Evolutionary conservation across 169 alveolate genomes (phyloP), one percentile per base, ranked within the genome.

Genomic region (Theileria annulata): DNA sequence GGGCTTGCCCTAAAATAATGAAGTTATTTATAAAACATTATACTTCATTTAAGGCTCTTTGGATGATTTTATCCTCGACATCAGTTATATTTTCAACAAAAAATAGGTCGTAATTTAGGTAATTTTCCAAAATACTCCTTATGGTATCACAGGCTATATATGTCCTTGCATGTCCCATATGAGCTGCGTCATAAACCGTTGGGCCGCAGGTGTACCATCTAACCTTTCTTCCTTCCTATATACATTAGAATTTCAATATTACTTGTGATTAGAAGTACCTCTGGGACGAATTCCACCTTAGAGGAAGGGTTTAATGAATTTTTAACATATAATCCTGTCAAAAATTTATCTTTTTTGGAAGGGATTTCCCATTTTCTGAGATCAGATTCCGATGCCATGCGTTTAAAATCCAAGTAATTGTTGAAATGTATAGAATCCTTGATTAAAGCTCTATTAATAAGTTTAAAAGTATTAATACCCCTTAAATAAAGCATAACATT

Each of bases 101-200:
- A 83, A 87, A 77, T 8, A 97, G 97, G 80, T 97, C 98, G 85
- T 98, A 97, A 70, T 97, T 96, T 80, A 98, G 96, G 87, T 96
- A 97, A 75, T 96, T 97, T 54, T 91, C 88, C 92, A 97, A 68
- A 5, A 97, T 93, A 79, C 99, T 95, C 77, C 98, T 91, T 28
- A 97, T 93, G 35, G 96, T 95, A 88, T 98, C 99, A 73, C 96
- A 96, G 51, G 97, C 92, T 30, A 98, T 91, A 82, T 98, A 98
- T 17, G 99, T 97, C 73, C 99, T 92, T 13, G 99, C 99, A 86
- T 98, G 99, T 0, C 99, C 99, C 87, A 98, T 86, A 92, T 98
- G 99, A 1, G 99, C 97, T 47, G 97, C 90, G 82, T 96, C 99
- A 92, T 98, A 98, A 2, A 98, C 99, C 0, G 98, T 95, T 27